phyloP scores from a whole-genome alignment of 106 monocot species.

The Alisma plantagoaquatica region DNA sequence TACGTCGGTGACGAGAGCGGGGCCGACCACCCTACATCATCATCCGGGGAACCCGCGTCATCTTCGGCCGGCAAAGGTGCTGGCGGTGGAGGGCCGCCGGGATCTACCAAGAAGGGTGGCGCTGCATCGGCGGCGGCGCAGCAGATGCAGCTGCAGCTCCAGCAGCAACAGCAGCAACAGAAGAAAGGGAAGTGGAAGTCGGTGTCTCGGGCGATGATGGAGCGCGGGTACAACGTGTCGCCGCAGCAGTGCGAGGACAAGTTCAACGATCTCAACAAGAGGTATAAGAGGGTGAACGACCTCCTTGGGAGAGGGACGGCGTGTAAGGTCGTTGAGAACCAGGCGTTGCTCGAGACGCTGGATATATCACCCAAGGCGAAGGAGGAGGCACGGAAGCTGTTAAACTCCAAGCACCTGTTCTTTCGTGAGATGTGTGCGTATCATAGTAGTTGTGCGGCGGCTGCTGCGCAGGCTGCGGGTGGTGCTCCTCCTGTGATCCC shows the following conservation, averaged over 20 bases:
- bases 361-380: constrained; percentile 65
- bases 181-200: constrained; percentile 98
- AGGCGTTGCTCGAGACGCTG: constrained; percentile 59
- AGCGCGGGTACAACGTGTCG: constrained; percentile 73
- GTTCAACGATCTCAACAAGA: constrained; percentile 96
- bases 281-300: constrained; percentile 86
- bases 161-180: constrained; percentile 38
- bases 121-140: no score
- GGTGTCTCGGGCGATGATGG: constrained; percentile 91
- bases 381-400: constrained; percentile 89
- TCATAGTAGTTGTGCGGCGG: constrained; percentile 27
- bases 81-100: not conserved
- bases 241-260: constrained; percentile 99
- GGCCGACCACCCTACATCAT: constrained; percentile 2
- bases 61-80: not conserved
- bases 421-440: constrained; percentile 97
- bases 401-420: constrained; percentile 95
- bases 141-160: not conserved
- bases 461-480: not conserved
- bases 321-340: constrained; percentile 86
- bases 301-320: constrained; percentile 72
- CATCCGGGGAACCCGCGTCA: constrained; percentile 9
- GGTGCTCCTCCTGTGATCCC: no score
- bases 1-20: constrained; percentile 57
- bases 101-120: no score